Evolutionary conservation across 225 moss, liverwort and hornwort genomes (phyloP), one percentile per base, ranked within the genome.

Genomic region (Sphagnum contortum): DNA sequence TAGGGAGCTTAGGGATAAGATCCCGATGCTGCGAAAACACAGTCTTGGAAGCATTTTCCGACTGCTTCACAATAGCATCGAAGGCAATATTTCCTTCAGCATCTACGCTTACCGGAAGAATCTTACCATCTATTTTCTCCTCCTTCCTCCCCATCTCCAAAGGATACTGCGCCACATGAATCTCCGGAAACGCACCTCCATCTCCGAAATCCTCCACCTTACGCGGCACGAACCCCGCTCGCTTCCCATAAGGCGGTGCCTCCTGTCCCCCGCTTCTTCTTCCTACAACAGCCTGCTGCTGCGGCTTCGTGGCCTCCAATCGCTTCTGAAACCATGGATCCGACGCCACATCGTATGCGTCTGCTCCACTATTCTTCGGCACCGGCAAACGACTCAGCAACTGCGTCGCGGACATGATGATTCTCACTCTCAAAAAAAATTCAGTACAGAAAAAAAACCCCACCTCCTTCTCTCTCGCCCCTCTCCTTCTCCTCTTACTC

Each of bases 151-250:
- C 91, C 91, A 99, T 99, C 11, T 76, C 89, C 76, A 99, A 69
- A 4, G 98, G 98, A 55, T 99, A 99, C 62, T 99, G 98, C 3
- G 82, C 98, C 29, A 93, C 93, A 53, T 86, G 98, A 75, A 99
- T 86, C 77, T 99, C 98, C 54, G 98, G 93, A 84, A 99, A 93
- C 4, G 93, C 93, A 70, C 98, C 98, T 47, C 98, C 98, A 67
- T 91, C 93, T 65, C 98, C 98, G 48, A 93, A 99, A 79, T 99
- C 93, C 69, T 99, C 93, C 11, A 80, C 82, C 71, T 86, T 87
- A 50, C 98, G 87, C 67, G 98, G 98, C 83, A 99, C 77, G 57
- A 99, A 99, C 46, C 93, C 91, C 6, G 75, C 86, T 65, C 98
- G 65, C 69, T 78, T 84, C 48, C 98, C 98, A 73, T 99, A 99